Evolutionary conservation across 1,284 basidiomycete genomes (phyloP).

Genomic region (Mycosarcoma mackinlayi): DNA sequence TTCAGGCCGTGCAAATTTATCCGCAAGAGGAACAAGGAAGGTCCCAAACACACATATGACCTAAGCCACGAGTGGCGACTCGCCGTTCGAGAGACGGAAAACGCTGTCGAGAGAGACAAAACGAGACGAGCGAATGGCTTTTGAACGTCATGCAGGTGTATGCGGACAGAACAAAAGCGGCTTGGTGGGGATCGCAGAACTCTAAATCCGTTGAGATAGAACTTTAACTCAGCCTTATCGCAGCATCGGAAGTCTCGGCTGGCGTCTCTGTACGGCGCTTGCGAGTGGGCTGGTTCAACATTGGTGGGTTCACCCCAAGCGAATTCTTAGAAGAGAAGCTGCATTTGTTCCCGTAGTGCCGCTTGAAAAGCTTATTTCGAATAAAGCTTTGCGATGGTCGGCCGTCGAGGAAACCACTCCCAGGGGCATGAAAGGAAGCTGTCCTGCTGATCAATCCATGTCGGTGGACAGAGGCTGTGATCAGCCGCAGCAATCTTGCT

Average conservation of each 20-base stretch:
- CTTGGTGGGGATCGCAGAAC: constrained; percentile 14
- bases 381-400: constrained; percentile 13
- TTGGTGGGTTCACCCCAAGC: too few species aligned
- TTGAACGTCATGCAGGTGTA: too few species aligned
- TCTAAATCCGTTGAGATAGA: background rate
- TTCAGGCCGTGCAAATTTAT: too few species aligned
- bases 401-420: too few species aligned
- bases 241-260: background rate
- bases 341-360: background rate
- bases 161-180: background rate
- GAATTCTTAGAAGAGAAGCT: background rate
- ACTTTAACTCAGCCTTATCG: constrained; percentile 2
- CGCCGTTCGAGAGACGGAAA: too few species aligned
- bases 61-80: too few species aligned
- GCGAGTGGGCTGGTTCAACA: too few species aligned
- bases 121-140: too few species aligned
- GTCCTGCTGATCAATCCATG: background rate
- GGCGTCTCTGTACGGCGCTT: too few species aligned
- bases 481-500: constrained; percentile 3
- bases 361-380: constrained; percentile 14
- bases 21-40: too few species aligned
- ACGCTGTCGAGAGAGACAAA: background rate
- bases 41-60: too few species aligned
- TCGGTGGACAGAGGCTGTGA: background rate
- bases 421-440: too few species aligned